These are phyloP conservation scores for Peniophora sp. DNA, from an alignment of 1,284 basidiomycete species.

Conservation along the genomic window DNA sequence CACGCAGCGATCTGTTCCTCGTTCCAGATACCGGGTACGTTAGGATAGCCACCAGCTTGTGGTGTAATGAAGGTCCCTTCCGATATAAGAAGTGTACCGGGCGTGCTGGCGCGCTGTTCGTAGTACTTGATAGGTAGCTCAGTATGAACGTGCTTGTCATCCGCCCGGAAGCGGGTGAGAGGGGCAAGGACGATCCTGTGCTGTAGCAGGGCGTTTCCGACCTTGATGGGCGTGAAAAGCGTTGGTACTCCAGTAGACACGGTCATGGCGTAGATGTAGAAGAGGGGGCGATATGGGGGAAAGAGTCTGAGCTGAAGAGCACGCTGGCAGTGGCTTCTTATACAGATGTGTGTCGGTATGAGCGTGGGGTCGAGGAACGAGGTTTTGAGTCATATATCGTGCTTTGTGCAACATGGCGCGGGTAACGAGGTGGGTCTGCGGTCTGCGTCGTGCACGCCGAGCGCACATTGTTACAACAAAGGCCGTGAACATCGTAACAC, in stretches of 20 bases:
- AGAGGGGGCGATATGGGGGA: background rate
- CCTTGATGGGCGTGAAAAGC: constrained; percentile 22
- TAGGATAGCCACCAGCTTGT: constrained; percentile 11
- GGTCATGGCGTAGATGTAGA: background rate
- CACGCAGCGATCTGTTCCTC: constrained; percentile 15
- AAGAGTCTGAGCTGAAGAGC: background rate
- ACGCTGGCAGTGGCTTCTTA: too few relatives aligned
- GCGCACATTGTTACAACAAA: too few relatives aligned
- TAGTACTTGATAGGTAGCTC: constrained; percentile 12
- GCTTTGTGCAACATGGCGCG: too few relatives aligned
- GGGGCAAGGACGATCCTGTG: constrained; percentile 26
- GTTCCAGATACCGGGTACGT: constrained; percentile 20
- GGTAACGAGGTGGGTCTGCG: too few relatives aligned
- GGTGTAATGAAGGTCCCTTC: constrained; percentile 22
- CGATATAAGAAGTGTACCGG: constrained; percentile 22
- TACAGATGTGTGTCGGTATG: too few relatives aligned
- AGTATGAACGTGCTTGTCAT: constrained; percentile 12
- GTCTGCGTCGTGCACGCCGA: too few relatives aligned
- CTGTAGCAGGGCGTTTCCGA: constrained; percentile 18
- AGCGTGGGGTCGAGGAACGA: too few relatives aligned
- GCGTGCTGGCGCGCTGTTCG: constrained; percentile 13
- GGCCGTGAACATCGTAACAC: too few relatives aligned
- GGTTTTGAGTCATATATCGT: too few relatives aligned
- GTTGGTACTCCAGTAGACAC: background rate
- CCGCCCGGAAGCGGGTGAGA: constrained; percentile 24